These are phyloP conservation scores for Fusarium cicatricum DNA, from an alignment of 2,329 filamentous ascomycete species.

Conservation along the genomic window DNA sequence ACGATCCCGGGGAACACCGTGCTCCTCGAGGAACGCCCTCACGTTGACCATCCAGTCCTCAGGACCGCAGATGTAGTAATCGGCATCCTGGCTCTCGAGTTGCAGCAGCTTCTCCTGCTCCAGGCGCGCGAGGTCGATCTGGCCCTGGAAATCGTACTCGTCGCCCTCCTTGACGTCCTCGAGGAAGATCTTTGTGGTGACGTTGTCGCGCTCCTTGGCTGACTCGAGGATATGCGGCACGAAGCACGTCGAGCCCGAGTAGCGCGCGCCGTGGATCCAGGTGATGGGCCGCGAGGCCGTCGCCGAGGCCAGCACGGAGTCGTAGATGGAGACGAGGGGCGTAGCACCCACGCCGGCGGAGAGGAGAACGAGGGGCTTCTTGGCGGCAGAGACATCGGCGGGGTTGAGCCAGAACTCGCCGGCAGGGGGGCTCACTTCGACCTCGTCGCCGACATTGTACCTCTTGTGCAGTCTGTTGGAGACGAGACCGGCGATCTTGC, in stretches of 20 bases:
- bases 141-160: slow-evolving; percentile 67
- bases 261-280: slow-evolving; percentile 69
- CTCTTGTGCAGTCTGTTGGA: slow-evolving; percentile 61
- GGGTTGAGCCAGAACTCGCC: slow-evolving; percentile 70
- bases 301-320: slow-evolving; percentile 54
- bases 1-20: slow-evolving; percentile 65
- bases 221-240: slow-evolving; percentile 58
- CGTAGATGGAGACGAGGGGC: slow-evolving; percentile 71
- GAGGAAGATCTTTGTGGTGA: slow-evolving; percentile 63
- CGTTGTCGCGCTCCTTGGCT: slow-evolving; percentile 46
- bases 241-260: slow-evolving; percentile 63
- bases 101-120: slow-evolving; percentile 63
- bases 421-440: slow-evolving; percentile 64
- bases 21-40: slow-evolving; percentile 58
- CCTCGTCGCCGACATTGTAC: slow-evolving; percentile 58
- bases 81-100: slow-evolving; percentile 59
- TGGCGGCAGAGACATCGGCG: slow-evolving; percentile 48
- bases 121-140: slow-evolving; percentile 65
- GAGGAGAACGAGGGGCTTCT: slow-evolving; percentile 69
- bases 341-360: slow-evolving; percentile 75
- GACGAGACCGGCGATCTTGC: slow-evolving; percentile 56
- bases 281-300: slow-evolving; percentile 57
- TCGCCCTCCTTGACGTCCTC: slow-evolving; percentile 58
- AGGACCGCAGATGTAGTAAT: slow-evolving; percentile 79
- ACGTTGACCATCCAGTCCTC: slow-evolving; percentile 72